Conservation (phyloP, 257 asterid genomes). For the Nicotiana noctiflora region DNA sequence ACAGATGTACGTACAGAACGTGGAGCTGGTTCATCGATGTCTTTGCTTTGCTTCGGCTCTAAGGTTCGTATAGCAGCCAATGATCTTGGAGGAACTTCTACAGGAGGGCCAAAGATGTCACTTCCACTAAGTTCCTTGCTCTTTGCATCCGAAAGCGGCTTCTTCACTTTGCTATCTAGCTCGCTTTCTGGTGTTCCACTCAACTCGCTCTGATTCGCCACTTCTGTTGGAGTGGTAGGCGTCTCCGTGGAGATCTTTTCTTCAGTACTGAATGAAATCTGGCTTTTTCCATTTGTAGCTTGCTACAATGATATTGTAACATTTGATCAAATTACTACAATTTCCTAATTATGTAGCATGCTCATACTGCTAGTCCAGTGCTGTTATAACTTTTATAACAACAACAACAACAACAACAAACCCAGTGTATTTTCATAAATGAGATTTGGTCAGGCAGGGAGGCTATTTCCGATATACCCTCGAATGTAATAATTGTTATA, state of each 20-base stretch:
- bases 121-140: slow-evolving; percentile 81
- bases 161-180: slow-evolving; percentile 43
- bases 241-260: slow-evolving; percentile 70
- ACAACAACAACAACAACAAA: too few relatives aligned
- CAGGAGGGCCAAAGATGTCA: slow-evolving; percentile 83
- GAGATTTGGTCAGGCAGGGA: too few relatives aligned
- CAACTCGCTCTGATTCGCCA: slow-evolving; percentile 75
- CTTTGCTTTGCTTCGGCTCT: slow-evolving; percentile 50
- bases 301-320: slow-evolving; percentile 37
- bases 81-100: slow-evolving; percentile 62
- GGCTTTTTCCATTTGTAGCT: slow-evolving; percentile 78
- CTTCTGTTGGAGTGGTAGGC: slow-evolving; percentile 67
- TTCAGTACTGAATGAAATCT: slow-evolving; percentile 78
- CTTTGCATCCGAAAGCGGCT: slow-evolving; percentile 68
- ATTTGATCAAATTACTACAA: background rate
- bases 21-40: slow-evolving; percentile 67
- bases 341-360: background rate
- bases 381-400: too few relatives aligned
- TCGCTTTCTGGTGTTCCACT: slow-evolving; percentile 70
- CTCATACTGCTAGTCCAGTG: background rate
- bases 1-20: slow-evolving; percentile 80
- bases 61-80: slow-evolving; percentile 37
- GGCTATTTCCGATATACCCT: too few relatives aligned
- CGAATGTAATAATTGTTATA: too few relatives aligned
- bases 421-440: too few relatives aligned